Base-by-base conservation (phyloP, 768 basidiomycete genomes). In the Paxillus involutus region DNA sequence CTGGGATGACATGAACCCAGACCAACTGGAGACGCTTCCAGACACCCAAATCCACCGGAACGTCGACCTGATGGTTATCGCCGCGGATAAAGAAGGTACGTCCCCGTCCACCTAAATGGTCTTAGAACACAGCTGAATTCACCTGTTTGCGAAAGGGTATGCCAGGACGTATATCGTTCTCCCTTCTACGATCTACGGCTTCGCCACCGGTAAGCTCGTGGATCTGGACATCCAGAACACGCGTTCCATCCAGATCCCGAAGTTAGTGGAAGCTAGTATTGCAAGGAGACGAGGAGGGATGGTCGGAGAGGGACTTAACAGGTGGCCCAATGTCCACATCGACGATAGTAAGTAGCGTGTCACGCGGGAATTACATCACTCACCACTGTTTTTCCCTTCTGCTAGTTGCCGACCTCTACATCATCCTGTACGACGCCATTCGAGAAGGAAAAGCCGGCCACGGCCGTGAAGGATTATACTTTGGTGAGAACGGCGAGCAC, bases 321-420 rank as follows among this genome's bases (percentile, higher is more conserved):
- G 81, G 5, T 88, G 86, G 88, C 77, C 80, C 0, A 79, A 81
- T 51, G 77, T 84, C 16, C 76, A 85, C 54, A 69, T 85, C 46
- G 69, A 78, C 24, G 84, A 86, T 16, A 62, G 65, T 67, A 7
- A 33, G 52, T 49, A 2, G 35, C 41, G 6, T 19, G 21, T 21
- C 21, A 21, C 1, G 21, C 21, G 21, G 21, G 21, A 3, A 41
- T 6, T 2, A 24, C 7, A 10, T 17, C 19, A 16, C 32, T 61
- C 4, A 63, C 44, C 13, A 14, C 35, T 6, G 9, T 16, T 11
- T 41, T 19, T 13, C 12, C 26, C 11, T 44, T 29, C 2, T 12
- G 1, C 44, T 33, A 66, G 65, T 39, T 64, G 73, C n/a, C 57
- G 78, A 47, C 45, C 69, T 85, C 6, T 85, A 77, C 57, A 64